These are phyloP conservation scores for Oryza glaberrima DNA, from an alignment of 176 grass and related monocot genomes.

Conservation along the genomic window DNA sequence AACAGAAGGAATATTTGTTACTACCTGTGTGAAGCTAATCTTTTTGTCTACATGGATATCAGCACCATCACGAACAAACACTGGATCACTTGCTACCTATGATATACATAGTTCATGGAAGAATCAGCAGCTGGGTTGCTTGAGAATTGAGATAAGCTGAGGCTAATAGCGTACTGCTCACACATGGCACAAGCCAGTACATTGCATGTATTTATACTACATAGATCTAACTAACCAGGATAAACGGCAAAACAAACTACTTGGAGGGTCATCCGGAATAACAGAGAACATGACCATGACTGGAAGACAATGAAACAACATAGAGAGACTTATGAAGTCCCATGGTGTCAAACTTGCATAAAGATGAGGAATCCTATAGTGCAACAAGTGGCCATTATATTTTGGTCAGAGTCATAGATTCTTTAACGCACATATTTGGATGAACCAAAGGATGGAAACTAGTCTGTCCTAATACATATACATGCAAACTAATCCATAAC, in stretches of 20 bases:
- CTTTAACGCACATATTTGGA: conserved; percentile 12
- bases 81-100: conserved; percentile 79
- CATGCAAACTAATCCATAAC: not conserved
- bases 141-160: conserved; percentile 26
- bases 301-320: conserved; percentile 20
- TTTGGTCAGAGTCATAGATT: conserved; percentile 13
- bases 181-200: not conserved
- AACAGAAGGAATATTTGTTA: conserved; percentile 32
- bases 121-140: conserved; percentile 38
- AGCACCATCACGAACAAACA: conserved; percentile 86
- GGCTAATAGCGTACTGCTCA: not conserved
- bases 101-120: conserved; percentile 34
- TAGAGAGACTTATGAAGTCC: conserved; percentile 2
- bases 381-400: not conserved
- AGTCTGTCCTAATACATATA: conserved; percentile 12
- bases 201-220: not conserved
- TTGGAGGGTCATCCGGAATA: conserved; percentile 5
- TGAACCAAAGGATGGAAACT: not conserved
- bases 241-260: conserved; percentile 1
- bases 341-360: conserved; percentile 26
- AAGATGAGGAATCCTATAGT: conserved; percentile 23
- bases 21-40: conserved; percentile 91
- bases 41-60: conserved; percentile 77
- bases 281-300: not conserved
- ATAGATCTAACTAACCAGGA: conserved; percentile 9